Evolutionary conservation across 2,329 filamentous ascomycete genomes (phyloP).

Genomic region (Aspergillus pseudotamarii): DNA sequence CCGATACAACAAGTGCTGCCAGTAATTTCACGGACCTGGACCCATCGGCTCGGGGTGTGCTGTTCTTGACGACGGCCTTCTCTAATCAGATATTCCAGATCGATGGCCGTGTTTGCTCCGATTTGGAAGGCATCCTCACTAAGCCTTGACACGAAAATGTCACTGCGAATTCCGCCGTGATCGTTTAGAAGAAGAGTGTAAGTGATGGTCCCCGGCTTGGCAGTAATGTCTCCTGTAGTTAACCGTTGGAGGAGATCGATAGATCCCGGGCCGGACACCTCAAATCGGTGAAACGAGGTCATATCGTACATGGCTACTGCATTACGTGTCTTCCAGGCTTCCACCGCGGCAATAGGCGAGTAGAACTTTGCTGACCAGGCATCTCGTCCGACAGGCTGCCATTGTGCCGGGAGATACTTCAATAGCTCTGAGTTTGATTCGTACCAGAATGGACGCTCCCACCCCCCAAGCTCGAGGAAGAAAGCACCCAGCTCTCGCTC

Average conservation of each 20-base stretch:
- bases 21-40: constrained; percentile 61
- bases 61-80: constrained; percentile 56
- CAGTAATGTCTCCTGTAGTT: constrained; percentile 41
- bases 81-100: constrained; percentile 57
- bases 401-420: constrained; percentile 54
- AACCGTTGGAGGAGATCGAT: constrained; percentile 58
- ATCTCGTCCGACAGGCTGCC: constrained; percentile 60
- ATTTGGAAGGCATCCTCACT: constrained; percentile 53
- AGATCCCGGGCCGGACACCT: constrained; percentile 61
- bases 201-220: constrained; percentile 53
- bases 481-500: constrained; percentile 55
- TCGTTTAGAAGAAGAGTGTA: constrained; percentile 61
- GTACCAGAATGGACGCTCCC: constrained; percentile 68
- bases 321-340: constrained; percentile 67
- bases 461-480: constrained; percentile 62
- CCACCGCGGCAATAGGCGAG: constrained; percentile 61
- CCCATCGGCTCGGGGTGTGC: constrained; percentile 45
- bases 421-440: constrained; percentile 59
- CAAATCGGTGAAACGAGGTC: constrained; percentile 61
- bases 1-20: constrained; percentile 63
- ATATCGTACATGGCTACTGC: constrained; percentile 66
- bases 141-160: constrained; percentile 60
- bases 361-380: constrained; percentile 61
- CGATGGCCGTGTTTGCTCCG: constrained; percentile 58
- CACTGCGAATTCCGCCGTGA: constrained; percentile 58